phyloP scores from a whole-genome alignment of 257 asterid species.

The Nicotiana tabacum region DNA sequence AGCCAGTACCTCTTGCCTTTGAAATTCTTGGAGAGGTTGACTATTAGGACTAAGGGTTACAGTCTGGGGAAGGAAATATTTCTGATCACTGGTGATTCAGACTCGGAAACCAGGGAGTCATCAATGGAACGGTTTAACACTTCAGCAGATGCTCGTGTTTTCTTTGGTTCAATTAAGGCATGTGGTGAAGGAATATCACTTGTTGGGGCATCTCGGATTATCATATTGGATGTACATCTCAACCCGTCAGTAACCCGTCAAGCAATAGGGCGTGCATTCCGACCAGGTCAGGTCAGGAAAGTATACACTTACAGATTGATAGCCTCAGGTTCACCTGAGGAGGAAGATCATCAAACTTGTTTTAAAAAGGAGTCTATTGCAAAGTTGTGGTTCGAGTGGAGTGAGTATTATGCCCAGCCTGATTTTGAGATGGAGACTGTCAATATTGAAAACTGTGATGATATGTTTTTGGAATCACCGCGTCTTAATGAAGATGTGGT shows the following conservation, averaged over 20 bases:
- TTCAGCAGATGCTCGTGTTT: constrained; percentile 76
- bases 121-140: constrained; percentile 72
- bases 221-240: constrained; percentile 73
- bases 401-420: constrained; percentile 47
- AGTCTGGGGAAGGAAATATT: constrained; percentile 71
- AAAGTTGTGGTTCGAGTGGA: constrained; percentile 98
- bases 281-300: constrained; percentile 91
- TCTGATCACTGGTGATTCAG: constrained; percentile 91
- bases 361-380: constrained; percentile 85
- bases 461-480: constrained; percentile 56
- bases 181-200: constrained; percentile 97
- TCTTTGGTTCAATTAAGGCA: constrained; percentile 91
- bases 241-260: constrained; percentile 96
- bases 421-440: constrained; percentile 68
- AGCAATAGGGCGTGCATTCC: constrained; percentile 98
- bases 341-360: constrained; percentile 80
- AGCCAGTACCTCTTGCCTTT: constrained; percentile 89
- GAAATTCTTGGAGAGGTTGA: constrained; percentile 71
- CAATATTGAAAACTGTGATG: constrained; percentile 49
- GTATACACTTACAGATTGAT: constrained; percentile 72
- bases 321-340: constrained; percentile 72
- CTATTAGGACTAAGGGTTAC: constrained; percentile 66
- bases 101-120: constrained; percentile 60
- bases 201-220: constrained; percentile 89
- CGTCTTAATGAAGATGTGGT: constrained; percentile 60